Conservation (phyloP, 345 rosid genomes). For the Arabis hirsuta region DNA sequence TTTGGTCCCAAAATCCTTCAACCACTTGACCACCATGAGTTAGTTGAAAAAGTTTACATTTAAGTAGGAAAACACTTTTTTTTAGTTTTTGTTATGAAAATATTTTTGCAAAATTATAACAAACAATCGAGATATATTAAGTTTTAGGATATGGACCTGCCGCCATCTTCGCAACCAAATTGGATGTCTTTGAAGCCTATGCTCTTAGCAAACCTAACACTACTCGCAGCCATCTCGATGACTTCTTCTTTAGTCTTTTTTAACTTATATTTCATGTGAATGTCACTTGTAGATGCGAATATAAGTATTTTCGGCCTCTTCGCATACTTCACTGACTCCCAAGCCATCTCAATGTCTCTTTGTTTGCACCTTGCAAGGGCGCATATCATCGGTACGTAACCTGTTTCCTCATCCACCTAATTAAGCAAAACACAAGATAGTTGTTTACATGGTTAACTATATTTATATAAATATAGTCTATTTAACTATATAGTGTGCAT, state of each 20-base stretch:
- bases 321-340: conserved; percentile 90
- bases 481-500: background rate
- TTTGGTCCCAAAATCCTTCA: too few species aligned
- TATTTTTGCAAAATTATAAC: too few species aligned
- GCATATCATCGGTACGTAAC: conserved; percentile 85
- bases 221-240: conserved; percentile 64
- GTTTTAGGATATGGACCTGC: conserved; percentile 53
- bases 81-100: too few species aligned
- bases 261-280: conserved; percentile 82
- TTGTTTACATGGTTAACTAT: background rate
- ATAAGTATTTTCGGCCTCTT: conserved; percentile 75
- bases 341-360: conserved; percentile 62
- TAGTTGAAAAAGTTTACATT: too few species aligned
- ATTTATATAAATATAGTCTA: background rate
- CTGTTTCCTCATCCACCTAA: conserved; percentile 52
- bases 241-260: conserved; percentile 78
- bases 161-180: conserved; percentile 91
- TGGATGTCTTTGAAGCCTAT: conserved; percentile 82
- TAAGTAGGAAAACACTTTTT: too few species aligned
- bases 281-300: conserved; percentile 83
- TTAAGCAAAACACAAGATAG: background rate
- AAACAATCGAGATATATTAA: background rate
- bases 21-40: too few species aligned
- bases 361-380: conserved; percentile 76
- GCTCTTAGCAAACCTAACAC: conserved; percentile 66